Percentiles rank a stretch among this genome's conserved stretches.
phyloP scores from a whole-genome alignment of 192 early-diverging fungal species.

The Phlyctochytrium arcticum region DNA sequence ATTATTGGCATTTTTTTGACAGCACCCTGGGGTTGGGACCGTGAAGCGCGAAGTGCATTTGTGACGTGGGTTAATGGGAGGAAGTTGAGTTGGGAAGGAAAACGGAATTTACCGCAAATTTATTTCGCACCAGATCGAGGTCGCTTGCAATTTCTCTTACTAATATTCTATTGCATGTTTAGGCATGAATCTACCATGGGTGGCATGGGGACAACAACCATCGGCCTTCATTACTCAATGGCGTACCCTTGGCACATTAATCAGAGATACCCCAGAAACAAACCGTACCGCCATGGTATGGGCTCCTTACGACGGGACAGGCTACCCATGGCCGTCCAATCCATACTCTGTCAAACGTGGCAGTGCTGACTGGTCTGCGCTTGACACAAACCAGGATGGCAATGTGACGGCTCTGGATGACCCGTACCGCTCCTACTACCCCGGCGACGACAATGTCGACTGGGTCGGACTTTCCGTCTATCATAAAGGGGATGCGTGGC shows the following conservation, averaged over 20 bases:
- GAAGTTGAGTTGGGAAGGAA: no score
- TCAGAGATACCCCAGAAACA: background rate
- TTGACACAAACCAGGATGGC: conserved; percentile 34
- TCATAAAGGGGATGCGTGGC: conserved; percentile 18
- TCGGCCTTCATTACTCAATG: background rate
- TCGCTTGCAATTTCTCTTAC: no score
- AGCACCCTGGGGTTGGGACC: no score
- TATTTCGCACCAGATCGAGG: no score
- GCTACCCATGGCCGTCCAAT: conserved; percentile 9
- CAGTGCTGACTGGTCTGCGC: conserved; percentile 4
- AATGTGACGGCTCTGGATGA: conserved; percentile 17
- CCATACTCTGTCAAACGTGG: background rate
- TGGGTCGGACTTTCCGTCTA: conserved; percentile 34
- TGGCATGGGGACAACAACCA: conserved; percentile 17
- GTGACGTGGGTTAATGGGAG: no score
- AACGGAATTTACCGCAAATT: no score
- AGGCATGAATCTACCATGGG: conserved; percentile 14
- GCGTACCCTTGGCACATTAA: background rate
- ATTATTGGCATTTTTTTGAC: no score
- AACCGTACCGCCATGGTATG: conserved; percentile 25
- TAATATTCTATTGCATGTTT: no score
- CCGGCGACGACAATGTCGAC: conserved; percentile 33
- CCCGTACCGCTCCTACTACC: conserved; percentile 34
- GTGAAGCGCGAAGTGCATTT: background rate
- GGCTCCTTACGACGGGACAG: conserved; percentile 18